Conservation (phyloP, 78 protist species). For the Dictyostelium citrinum region DNA sequence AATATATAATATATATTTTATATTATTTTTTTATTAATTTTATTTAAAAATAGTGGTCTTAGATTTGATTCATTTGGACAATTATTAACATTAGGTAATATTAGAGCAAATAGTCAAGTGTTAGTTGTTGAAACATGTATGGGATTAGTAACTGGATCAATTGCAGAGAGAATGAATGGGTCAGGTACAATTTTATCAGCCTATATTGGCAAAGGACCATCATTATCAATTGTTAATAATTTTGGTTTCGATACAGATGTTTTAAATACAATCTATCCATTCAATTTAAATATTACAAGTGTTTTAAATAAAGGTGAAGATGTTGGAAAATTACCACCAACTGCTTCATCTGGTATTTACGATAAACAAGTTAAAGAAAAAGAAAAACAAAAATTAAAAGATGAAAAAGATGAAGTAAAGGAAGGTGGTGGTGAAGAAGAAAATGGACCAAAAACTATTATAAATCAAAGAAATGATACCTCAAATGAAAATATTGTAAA, state of each 20-base stretch:
- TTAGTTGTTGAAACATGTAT: constrained; percentile 53
- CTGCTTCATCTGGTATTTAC: background rate
- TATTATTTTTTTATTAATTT: background rate
- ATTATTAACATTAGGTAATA: constrained; percentile 58
- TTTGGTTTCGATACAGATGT: constrained; percentile 29
- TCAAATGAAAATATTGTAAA: background rate
- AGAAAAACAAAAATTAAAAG: background rate
- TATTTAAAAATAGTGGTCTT: background rate
- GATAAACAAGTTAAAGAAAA: background rate
- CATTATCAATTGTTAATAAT: constrained; percentile 36
- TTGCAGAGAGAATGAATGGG: constrained; percentile 76
- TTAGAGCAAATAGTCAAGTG: constrained; percentile 26
- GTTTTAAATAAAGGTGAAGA: constrained; percentile 4
- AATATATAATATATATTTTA: background rate
- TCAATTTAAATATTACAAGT: constrained; percentile 7
- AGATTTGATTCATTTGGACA: constrained; percentile 77
- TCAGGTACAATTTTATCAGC: constrained; percentile 28
- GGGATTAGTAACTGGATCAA: constrained; percentile 62
- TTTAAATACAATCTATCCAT: constrained; percentile 31
- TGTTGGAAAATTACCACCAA: background rate
- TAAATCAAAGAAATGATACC: constrained; percentile 21
- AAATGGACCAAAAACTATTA: background rate
- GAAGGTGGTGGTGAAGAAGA: background rate
- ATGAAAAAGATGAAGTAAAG: background rate
- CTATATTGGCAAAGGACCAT: constrained; percentile 62